phyloP scores from a whole-genome alignment of 306 rosid species.

The Heteromeles arbutifolia region DNA sequence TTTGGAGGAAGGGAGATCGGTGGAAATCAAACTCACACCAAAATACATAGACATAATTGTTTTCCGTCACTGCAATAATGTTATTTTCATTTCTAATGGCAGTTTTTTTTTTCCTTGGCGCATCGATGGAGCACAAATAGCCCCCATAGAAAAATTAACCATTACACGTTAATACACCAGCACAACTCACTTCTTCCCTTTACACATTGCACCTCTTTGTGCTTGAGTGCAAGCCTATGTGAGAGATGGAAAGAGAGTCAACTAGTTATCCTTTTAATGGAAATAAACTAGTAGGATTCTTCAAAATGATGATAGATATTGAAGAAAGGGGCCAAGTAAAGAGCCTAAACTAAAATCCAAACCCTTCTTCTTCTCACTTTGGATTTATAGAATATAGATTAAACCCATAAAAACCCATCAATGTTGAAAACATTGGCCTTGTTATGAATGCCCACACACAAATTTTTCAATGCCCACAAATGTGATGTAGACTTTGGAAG shows the following conservation, averaged over 20 bases:
- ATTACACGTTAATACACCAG: conserved; percentile 1
- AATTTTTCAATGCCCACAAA: no score
- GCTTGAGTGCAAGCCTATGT: conserved; percentile 19
- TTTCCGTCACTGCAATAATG: no score
- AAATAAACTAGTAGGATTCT: conserved; percentile 36
- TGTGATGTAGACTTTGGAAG: no score
- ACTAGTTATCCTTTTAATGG: conserved; percentile 26
- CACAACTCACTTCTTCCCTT: conserved; percentile 14
- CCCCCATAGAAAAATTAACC: not conserved
- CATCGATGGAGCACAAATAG: not conserved
- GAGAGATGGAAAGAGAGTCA: conserved; percentile 46
- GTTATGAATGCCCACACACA: no score
- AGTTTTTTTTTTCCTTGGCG: no score
- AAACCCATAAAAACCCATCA: conserved; percentile 4
- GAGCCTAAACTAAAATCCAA: conserved; percentile 11
- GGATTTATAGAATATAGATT: conserved; percentile 17
- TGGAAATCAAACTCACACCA: no score
- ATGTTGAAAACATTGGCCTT: no score
- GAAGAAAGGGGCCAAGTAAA: conserved; percentile 30
- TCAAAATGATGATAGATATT: conserved; percentile 32
- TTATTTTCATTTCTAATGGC: not conserved
- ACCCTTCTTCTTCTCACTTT: conserved; percentile 13
- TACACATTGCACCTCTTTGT: conserved; percentile 23
- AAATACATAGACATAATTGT: no score
- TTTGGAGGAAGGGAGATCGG: no score